These are phyloP conservation scores for Musa acuminata DNA, from an alignment of 176 grass and related monocot genomes.

Conservation along the genomic window DNA sequence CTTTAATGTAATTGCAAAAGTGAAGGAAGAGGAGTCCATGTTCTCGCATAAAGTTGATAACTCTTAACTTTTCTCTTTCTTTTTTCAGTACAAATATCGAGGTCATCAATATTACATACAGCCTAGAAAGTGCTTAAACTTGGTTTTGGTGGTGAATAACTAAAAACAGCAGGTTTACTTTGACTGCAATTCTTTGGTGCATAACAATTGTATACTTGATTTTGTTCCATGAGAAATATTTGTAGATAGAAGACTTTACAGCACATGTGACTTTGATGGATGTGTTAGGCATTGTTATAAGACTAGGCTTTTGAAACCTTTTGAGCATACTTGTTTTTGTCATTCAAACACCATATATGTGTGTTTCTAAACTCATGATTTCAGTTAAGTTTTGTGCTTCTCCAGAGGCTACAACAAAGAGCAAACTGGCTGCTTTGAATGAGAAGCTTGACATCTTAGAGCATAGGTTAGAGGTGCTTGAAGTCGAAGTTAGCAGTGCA, in stretches of 20 bases:
- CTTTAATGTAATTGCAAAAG: too few species aligned
- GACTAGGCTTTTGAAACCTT: background rate
- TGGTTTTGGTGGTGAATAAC: too few species aligned
- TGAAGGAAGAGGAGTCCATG: too few species aligned
- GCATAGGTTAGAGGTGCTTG: slow-evolving; percentile 78
- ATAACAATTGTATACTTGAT: too few species aligned
- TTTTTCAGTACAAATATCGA: too few species aligned
- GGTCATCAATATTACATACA: too few species aligned
- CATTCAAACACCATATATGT: background rate
- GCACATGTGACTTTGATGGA: background rate
- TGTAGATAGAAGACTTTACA: background rate
- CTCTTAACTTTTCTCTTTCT: too few species aligned
- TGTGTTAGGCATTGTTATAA: background rate
- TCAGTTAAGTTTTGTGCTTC: background rate
- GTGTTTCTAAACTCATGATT: background rate
- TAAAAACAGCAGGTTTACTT: too few species aligned
- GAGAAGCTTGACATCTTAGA: slow-evolving; percentile 87
- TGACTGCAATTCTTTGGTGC: too few species aligned
- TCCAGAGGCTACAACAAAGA: slow-evolving; percentile 88
- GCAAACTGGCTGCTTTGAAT: slow-evolving; percentile 74
- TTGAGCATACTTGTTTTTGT: background rate
- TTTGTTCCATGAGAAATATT: too few species aligned
- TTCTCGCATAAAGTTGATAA: too few species aligned
- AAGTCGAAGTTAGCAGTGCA: slow-evolving; percentile 93
- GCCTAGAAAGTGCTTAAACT: too few species aligned